Evolutionary conservation across 495 filamentous ascomycete genomes (phyloP).

Genomic region (Xeromyces bisporus): DNA sequence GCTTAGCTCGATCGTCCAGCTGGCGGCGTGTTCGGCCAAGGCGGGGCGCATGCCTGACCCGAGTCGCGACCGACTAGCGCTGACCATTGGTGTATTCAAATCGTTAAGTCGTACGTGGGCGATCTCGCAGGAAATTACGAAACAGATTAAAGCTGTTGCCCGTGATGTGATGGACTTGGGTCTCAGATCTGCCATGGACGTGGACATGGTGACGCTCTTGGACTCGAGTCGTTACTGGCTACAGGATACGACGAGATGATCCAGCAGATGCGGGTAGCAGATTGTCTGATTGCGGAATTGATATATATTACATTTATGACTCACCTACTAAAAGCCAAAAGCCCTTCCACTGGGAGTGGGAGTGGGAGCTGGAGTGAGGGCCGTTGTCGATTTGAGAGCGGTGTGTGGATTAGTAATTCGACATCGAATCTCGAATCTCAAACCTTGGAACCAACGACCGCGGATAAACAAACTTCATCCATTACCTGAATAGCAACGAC

Average conservation of each 20-base stretch:
- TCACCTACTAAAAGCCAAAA: no score
- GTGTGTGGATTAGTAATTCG: no score
- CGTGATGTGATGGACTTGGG: constrained; percentile 31
- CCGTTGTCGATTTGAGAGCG: no score
- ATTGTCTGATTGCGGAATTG: no score
- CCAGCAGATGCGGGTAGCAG: no score
- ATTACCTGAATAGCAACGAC: no score
- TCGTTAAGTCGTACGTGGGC: constrained; percentile 60
- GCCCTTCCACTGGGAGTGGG: no score
- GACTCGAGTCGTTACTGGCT: constrained; percentile 26
- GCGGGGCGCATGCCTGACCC: constrained; percentile 49
- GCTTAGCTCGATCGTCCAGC: constrained; percentile 40
- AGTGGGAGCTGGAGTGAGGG: no score
- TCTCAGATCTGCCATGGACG: constrained; percentile 25
- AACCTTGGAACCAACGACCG: no score
- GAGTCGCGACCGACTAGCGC: constrained; percentile 55
- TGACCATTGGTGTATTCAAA: constrained; percentile 72
- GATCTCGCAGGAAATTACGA: constrained; percentile 52
- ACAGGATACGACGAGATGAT: constrained; percentile 7
- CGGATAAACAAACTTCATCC: no score
- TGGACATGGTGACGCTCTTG: constrained; percentile 23
- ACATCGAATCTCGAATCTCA: no score
- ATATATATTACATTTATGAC: no score
- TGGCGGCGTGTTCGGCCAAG: constrained; percentile 53
- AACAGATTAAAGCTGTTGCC: constrained; percentile 45